Percentiles rank a stretch among this genome's conserved stretches.
Evolutionary conservation across 1,284 basidiomycete genomes (phyloP).

Genomic region (Tylopilus sp.): DNA sequence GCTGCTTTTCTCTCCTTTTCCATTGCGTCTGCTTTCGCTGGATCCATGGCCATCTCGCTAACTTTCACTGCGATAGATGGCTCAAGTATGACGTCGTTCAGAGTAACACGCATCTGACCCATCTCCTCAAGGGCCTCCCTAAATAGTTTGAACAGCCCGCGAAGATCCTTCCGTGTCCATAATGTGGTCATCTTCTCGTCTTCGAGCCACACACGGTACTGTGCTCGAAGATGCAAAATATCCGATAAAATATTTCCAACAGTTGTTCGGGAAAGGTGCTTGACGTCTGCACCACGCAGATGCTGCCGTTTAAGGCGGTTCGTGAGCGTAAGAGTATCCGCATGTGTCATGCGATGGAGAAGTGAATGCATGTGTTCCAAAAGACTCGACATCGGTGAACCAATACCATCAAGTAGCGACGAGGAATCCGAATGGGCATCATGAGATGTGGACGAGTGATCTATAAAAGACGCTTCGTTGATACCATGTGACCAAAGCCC

Average conservation of each 20-base stretch:
- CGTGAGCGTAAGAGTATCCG: constrained; percentile 86
- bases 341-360: constrained; percentile 67
- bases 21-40: constrained; percentile 48
- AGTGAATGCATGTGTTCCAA: constrained; percentile 71
- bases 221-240: constrained; percentile 62
- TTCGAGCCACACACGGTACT: constrained; percentile 73
- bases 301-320: constrained; percentile 90
- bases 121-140: constrained; percentile 84
- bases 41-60: constrained; percentile 68
- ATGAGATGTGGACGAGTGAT: constrained; percentile 45
- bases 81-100: constrained; percentile 91
- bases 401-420: constrained; percentile 53
- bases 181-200: constrained; percentile 61
- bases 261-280: constrained; percentile 83
- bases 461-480: constrained; percentile 37
- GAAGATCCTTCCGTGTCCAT: constrained; percentile 81
- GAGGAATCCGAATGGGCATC: constrained; percentile 67
- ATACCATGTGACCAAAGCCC: constrained; percentile 32
- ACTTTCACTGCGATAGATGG: constrained; percentile 72
- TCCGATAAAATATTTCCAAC: constrained; percentile 77
- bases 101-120: constrained; percentile 73
- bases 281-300: constrained; percentile 80
- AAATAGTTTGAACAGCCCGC: constrained; percentile 79
- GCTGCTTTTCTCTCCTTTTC: constrained; percentile 32
- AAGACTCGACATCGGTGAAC: constrained; percentile 55